Evolutionary conservation across 768 basidiomycete genomes (phyloP), one percentile per base, ranked within the genome.

Genomic region (Hygrocybe coccinea): DNA sequence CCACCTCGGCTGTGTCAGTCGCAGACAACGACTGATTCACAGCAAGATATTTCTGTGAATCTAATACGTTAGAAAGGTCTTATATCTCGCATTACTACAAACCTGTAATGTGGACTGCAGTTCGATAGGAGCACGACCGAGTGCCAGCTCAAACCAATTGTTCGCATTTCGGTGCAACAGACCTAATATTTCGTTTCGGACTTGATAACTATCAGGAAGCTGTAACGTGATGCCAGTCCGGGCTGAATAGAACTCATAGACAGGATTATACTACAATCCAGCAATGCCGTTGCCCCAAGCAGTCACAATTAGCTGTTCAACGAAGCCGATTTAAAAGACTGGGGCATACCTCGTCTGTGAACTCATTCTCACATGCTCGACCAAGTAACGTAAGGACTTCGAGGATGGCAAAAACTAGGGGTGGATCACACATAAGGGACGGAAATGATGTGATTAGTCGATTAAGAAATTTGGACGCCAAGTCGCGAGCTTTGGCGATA

Each of bases 81-180:
- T n/a, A 25, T 22, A 17, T 1, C 11, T 5, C 52, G 51, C 22
- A 59, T 11, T 37, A 43, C 37, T 34, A 63, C 76, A 41, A 64
- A 89, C 93, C 80, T 95, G 93, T 52, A 99, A 74, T 0, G 91
- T 92, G 0, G 93, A 90, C 59, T 95, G 93, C 47, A 97, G 72
- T 67, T 97, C 95, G 66, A 94, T 81, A 0, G 95, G 95, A 1
- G 95, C 92, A 17, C 94, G 84, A 10, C 86, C 83, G 34, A 98
- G 75, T 1, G 91, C 93, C 38, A 92, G 73, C 55, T 88, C 84
- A 56, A 99, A 87, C 95, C 95, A 99, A 17, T 69, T 77, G 55
- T 79, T 82, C 9, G 92, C 86, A 63, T 88, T 83, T 3, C 79
- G 78, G 57, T 90, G 84, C 33, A 97, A 67, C 54, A 87, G 83